A percentile compares a stretch with the other conserved stretches of the same genome.
These are phyloP conservation scores for Microcos paniculata DNA, from an alignment of 345 rosid genomes.

Conservation along the genomic window DNA sequence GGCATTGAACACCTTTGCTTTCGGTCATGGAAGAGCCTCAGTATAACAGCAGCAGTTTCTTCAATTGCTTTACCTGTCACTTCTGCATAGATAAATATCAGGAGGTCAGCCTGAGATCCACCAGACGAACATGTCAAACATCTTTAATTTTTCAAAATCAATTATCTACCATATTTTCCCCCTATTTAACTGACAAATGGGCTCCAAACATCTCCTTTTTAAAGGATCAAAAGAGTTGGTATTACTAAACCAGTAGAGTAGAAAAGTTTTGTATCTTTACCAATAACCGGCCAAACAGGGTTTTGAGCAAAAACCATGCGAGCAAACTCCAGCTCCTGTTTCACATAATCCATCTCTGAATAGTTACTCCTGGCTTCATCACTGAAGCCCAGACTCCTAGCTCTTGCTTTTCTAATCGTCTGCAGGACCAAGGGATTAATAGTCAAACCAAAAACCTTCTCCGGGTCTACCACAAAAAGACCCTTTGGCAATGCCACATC, in stretches of 20 bases:
- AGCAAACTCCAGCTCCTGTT: slow-evolving; percentile 66
- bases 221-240: neutral
- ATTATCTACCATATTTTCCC: neutral
- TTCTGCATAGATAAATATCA: slow-evolving; percentile 46
- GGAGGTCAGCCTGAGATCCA: neutral
- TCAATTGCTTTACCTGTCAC: slow-evolving; percentile 91
- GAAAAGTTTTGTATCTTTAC: slow-evolving; percentile 33
- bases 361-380: slow-evolving; percentile 53
- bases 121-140: slow-evolving; percentile 3
- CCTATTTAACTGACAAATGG: neutral
- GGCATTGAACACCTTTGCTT: slow-evolving; percentile 70
- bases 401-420: slow-evolving; percentile 72
- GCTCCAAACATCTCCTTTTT: neutral
- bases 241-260: neutral
- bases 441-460: slow-evolving; percentile 75
- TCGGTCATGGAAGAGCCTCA: slow-evolving; percentile 76
- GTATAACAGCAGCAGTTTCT: slow-evolving; percentile 82
- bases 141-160: neutral
- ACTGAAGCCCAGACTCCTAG: slow-evolving; percentile 65
- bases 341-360: slow-evolving; percentile 74
- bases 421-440: slow-evolving; percentile 72
- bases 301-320: slow-evolving; percentile 61
- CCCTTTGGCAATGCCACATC: slow-evolving; percentile 62
- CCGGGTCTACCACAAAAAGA: slow-evolving; percentile 61
- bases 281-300: slow-evolving; percentile 84